Percentiles rank a stretch among this genome's conserved stretches.
Conservation (phyloP, 768 basidiomycete species). For the Dioszegia crocea region DNA sequence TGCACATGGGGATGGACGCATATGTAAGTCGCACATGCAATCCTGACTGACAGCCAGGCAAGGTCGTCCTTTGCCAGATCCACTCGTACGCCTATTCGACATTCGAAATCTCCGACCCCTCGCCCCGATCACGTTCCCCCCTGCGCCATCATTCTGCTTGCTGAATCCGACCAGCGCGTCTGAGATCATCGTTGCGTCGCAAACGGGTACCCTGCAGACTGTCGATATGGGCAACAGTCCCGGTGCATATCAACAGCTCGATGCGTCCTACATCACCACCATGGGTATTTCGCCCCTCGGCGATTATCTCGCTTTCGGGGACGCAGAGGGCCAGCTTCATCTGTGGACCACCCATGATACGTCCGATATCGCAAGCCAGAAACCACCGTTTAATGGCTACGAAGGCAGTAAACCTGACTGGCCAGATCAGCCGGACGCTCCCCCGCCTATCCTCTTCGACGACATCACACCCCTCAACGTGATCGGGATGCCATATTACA, state of each 20-base stretch:
- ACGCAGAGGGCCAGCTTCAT: conserved; percentile 77
- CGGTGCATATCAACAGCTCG: conserved; percentile 29
- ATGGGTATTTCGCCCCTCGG: conserved; percentile 78
- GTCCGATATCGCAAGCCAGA: conserved; percentile 17
- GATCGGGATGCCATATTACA: conserved; percentile 84
- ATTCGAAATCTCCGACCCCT: conserved; percentile 75
- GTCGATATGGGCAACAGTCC: conserved; percentile 59
- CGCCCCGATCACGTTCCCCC: conserved; percentile 79
- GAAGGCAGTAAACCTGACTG: conserved; percentile 74
- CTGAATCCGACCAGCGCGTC: conserved; percentile 71
- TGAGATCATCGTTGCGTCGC: conserved; percentile 69
- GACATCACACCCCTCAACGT: conserved; percentile 75
- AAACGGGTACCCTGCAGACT: conserved; percentile 76
- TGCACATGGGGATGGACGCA: conserved; percentile 83
- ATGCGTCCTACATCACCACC: conserved; percentile 67
- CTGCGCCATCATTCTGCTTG: conserved; percentile 79
- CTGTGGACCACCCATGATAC: conserved; percentile 68
- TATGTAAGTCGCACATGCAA: conserved; percentile 57
- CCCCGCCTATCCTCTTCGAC: conserved; percentile 74
- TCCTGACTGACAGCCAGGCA: conserved; percentile 56
- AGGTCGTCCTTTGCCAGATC: conserved; percentile 80
- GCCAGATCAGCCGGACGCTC: conserved; percentile 67
- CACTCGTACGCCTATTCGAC: conserved; percentile 89
- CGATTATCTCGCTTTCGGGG: conserved; percentile 88
- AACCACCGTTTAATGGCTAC: conserved; percentile 76